A percentile compares a stretch with the other conserved stretches of the same genome.
Conservation (phyloP, 179 eudicot genomes). For the Drosera spatulata region DNA sequence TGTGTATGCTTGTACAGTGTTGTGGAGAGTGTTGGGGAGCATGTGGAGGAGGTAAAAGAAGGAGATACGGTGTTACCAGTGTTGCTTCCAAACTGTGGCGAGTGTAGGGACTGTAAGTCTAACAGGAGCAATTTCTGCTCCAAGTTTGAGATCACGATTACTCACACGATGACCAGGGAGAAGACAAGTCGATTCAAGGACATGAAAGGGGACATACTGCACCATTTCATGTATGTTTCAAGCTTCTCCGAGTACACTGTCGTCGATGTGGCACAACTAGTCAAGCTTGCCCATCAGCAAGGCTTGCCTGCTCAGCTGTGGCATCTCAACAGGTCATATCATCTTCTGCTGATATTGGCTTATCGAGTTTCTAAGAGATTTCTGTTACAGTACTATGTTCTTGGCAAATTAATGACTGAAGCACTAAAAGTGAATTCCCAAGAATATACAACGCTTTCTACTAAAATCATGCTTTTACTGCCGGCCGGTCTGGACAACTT, state of each 20-base stretch:
- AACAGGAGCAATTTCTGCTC: conserved; percentile 42
- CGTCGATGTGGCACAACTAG: conserved; percentile 33
- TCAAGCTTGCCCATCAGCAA: conserved; percentile 54
- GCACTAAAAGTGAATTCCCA: too few relatives aligned
- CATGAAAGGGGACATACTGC: conserved; percentile 24
- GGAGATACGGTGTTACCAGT: conserved; percentile 50
- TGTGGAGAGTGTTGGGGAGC: conserved; percentile 54
- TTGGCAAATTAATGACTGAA: too few relatives aligned
- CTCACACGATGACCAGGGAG: conserved; percentile 19
- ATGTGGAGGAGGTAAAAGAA: conserved; percentile 33
- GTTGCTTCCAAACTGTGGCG: conserved; percentile 28
- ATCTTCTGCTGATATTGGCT: too few relatives aligned
- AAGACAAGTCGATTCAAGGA: conserved; percentile 19
- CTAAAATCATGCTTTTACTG: too few relatives aligned
- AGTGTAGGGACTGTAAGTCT: conserved; percentile 48
- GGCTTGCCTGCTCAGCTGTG: conserved; percentile 72
- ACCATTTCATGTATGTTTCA: conserved; percentile 46
- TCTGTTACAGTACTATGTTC: too few relatives aligned
- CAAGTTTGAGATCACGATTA: conserved; percentile 19
- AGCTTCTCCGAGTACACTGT: conserved; percentile 65
- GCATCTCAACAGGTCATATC: too few relatives aligned
- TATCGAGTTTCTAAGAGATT: too few relatives aligned
- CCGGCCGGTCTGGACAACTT: too few relatives aligned
- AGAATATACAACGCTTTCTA: too few relatives aligned
- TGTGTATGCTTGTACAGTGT: conserved; percentile 11